These are phyloP conservation scores for Epichloe brachyelytri DNA, from an alignment of 2,329 filamentous ascomycete genomes.

Conservation along the genomic window DNA sequence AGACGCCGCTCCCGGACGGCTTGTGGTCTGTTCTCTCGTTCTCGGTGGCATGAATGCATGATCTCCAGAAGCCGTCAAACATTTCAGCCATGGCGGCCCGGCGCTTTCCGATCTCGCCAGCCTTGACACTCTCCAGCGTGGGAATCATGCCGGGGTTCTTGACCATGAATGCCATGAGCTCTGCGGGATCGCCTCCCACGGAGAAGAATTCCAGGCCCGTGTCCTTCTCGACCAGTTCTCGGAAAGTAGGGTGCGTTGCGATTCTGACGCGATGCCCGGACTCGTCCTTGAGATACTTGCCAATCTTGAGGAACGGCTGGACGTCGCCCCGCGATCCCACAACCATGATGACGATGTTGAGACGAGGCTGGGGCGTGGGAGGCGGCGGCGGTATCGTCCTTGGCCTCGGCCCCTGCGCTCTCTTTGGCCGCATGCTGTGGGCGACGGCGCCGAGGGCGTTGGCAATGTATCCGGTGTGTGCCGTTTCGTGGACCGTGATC, in stretches of 20 bases:
- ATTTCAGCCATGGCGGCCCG: slow-evolving; percentile 64
- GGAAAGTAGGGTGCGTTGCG: slow-evolving; percentile 67
- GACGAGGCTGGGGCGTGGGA: slow-evolving; percentile 27
- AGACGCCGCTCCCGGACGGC: slow-evolving; percentile 42
- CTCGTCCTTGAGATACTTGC: slow-evolving; percentile 55
- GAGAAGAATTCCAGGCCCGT: slow-evolving; percentile 68
- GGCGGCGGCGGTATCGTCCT: slow-evolving; percentile 17
- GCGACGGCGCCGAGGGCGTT: slow-evolving; percentile 57
- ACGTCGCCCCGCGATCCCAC: slow-evolving; percentile 71
- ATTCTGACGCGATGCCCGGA: slow-evolving; percentile 66
- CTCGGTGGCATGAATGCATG: slow-evolving; percentile 62
- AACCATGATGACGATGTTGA: slow-evolving; percentile 77
- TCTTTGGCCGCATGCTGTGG: slow-evolving; percentile 22
- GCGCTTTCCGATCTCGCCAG: slow-evolving; percentile 57
- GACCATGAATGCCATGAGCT: slow-evolving; percentile 82
- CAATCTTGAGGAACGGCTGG: slow-evolving; percentile 67
- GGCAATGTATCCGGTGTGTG: slow-evolving; percentile 57
- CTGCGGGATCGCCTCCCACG: slow-evolving; percentile 64
- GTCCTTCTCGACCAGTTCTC: slow-evolving; percentile 61
- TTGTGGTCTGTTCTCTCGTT: slow-evolving; percentile 46
- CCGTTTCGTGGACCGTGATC: slow-evolving; percentile 59
- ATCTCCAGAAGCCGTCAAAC: slow-evolving; percentile 73
- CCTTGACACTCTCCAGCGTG: slow-evolving; percentile 55
- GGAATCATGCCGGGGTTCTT: slow-evolving; percentile 73
- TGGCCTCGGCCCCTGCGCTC: background rate